Base-by-base conservation (phyloP, 176 grass and related monocot genomes). In the Triticum timopheevii region DNA sequence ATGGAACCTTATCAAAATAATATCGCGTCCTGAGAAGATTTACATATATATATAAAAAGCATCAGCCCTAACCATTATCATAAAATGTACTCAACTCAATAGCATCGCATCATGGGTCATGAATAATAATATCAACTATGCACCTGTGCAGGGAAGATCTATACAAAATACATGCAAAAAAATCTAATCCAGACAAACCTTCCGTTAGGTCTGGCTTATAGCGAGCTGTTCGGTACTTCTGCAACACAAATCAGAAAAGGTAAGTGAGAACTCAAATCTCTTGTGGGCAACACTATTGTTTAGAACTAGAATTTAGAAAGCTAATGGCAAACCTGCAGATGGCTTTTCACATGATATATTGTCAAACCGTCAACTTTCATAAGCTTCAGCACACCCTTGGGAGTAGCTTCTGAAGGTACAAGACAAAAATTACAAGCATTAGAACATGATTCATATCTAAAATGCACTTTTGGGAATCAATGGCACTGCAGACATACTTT, bases 291-390 rank as follows among this genome's bases (percentile, higher is more conserved):
- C 47, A 23, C 86, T 84, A 80, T 17, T 76, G 50, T 65, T 70
- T 65, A 86, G 24, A 76, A 76, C 17, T 19, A 50, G 73, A 76
- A 64, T 61, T 77, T 62, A 84, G 49, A 76, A 84, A 70, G 36
- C 6, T 42, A 82, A 92, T 8, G 68, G 40, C 31, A 71, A 72
- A 98, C 96, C 96, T 98, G 96, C 17, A 98, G 79, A 78, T 98
- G 96, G 77, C 96, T 98, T 92, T 98, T 98, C 59, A 98, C 92
- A 85, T 98, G 96, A 92, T 92, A 94, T 94, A 96, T 96, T 16
- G 96, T 98, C 76, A 98, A 90, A n/a, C 88, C 82, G 77, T 94
- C 92, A 82, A 98, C 90, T 88, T 94, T 96, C 96, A 98, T 98
- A 76, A 88, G 86, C 85, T 96, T 98, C 39, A 93, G 87, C 71